These are phyloP conservation scores for Eurotiales sp. DNA, from an alignment of 2,329 filamentous ascomycete genomes.

Conservation along the genomic window DNA sequence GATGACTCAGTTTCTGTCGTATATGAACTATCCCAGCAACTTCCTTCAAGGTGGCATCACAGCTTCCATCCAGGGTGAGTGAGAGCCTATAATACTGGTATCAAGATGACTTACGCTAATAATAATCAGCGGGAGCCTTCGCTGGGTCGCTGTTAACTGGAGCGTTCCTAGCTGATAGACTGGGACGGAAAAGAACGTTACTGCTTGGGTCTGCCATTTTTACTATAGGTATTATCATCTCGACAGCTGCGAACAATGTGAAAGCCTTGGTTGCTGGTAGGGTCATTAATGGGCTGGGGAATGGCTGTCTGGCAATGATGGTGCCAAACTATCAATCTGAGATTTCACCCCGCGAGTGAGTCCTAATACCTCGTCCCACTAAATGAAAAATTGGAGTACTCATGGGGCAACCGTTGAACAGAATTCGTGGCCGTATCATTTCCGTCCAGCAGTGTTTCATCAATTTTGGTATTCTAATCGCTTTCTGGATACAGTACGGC, in stretches of 20 bases:
- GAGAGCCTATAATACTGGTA: too few relatives aligned
- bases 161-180: slow-evolving; percentile 41
- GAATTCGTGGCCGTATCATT: slow-evolving; percentile 22
- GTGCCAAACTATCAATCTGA: slow-evolving; percentile 20
- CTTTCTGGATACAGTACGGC: slow-evolving; percentile 18
- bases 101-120: too few relatives aligned
- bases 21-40: slow-evolving; percentile 24
- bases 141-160: slow-evolving; percentile 44
- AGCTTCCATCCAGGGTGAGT: slow-evolving; percentile 46
- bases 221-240: slow-evolving; percentile 40
- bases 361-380: background rate
- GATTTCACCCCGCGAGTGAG: slow-evolving; percentile 19
- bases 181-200: slow-evolving; percentile 44
- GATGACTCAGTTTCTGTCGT: slow-evolving; percentile 23
- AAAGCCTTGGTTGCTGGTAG: slow-evolving; percentile 28
- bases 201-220: slow-evolving; percentile 44
- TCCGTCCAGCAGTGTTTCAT: slow-evolving; percentile 24
- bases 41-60: slow-evolving; percentile 37
- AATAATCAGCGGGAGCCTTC: slow-evolving; percentile 49
- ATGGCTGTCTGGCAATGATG: slow-evolving; percentile 24
- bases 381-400: background rate
- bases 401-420: too few relatives aligned
- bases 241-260: slow-evolving; percentile 25
- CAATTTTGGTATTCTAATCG: slow-evolving; percentile 27
- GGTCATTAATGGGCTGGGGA: slow-evolving; percentile 28